Evolutionary conservation across 176 grass and related monocot genomes (phyloP).

Genomic region (Ensete glaucum): DNA sequence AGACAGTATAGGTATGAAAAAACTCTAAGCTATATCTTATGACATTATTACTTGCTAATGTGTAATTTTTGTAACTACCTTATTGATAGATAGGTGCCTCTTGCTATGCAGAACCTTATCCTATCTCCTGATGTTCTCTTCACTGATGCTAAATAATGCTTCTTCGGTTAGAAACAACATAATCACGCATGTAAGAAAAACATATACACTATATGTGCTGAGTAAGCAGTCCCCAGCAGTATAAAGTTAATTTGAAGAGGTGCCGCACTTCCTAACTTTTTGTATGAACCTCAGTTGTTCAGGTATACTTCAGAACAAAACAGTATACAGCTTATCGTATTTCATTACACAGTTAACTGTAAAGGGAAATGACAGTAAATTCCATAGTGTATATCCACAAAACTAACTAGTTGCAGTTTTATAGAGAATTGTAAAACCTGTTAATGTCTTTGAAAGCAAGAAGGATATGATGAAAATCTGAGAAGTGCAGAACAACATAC

Average conservation of each 20-base stretch:
- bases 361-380: background rate
- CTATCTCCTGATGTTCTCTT: background rate
- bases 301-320: background rate
- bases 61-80: too few relatives aligned
- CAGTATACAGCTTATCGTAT: background rate
- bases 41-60: too few relatives aligned
- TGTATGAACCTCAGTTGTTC: too few relatives aligned
- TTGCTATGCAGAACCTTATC: too few relatives aligned
- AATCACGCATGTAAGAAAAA: background rate
- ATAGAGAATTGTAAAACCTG: background rate
- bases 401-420: background rate
- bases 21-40: too few relatives aligned
- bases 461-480: background rate
- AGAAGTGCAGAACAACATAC: too few relatives aligned
- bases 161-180: background rate
- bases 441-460: background rate
- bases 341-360: background rate
- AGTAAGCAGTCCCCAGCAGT: background rate
- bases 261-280: too few relatives aligned
- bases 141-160: background rate
- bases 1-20: too few relatives aligned
- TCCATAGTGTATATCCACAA: background rate
- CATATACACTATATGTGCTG: background rate
- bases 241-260: too few relatives aligned
- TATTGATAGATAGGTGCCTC: too few relatives aligned